These are phyloP conservation scores for Mycena kentingensis DNA, from an alignment of 768 basidiomycete genomes.

Conservation along the genomic window DNA sequence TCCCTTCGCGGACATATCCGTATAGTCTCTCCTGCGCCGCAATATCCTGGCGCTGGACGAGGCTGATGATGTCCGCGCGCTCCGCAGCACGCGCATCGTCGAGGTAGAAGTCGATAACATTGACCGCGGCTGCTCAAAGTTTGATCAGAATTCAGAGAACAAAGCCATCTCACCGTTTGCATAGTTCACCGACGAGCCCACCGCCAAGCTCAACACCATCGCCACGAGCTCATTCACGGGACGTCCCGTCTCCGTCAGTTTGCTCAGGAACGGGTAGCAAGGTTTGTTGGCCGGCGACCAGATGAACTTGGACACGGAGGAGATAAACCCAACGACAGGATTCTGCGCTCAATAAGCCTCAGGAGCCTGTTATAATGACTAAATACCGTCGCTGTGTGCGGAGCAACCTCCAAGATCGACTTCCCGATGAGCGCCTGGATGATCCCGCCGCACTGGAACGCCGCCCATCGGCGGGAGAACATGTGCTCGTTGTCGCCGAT, in stretches of 20 bases:
- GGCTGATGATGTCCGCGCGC: conserved; percentile 39
- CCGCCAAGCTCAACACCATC: conserved; percentile 47
- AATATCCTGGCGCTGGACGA: conserved; percentile 35
- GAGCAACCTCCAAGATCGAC: conserved; percentile 24
- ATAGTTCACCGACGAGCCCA: conserved; percentile 48
- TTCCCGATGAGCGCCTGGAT: conserved; percentile 24
- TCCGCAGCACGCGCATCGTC: conserved; percentile 44
- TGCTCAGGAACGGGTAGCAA: conserved; percentile 41
- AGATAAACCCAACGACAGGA: conserved; percentile 28
- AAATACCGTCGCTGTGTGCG: conserved; percentile 31
- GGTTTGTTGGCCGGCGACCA: conserved; percentile 36
- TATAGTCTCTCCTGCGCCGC: conserved; percentile 38
- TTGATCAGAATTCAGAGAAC: background rate
- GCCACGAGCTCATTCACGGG: conserved; percentile 47
- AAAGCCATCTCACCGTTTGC: conserved; percentile 37
- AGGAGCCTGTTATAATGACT: background rate
- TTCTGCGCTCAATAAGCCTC: conserved; percentile 26
- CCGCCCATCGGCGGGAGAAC: conserved; percentile 16
- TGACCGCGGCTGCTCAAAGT: conserved; percentile 36
- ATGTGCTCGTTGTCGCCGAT: conserved; percentile 25
- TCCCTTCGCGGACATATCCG: conserved; percentile 55
- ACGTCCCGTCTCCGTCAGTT: conserved; percentile 37
- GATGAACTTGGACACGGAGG: conserved; percentile 28
- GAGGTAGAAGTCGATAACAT: conserved; percentile 57
- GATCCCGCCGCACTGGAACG: conserved; percentile 20